phyloP scores from a whole-genome alignment of 78 protist genomes.

The Dictyostelium capitatum region DNA sequence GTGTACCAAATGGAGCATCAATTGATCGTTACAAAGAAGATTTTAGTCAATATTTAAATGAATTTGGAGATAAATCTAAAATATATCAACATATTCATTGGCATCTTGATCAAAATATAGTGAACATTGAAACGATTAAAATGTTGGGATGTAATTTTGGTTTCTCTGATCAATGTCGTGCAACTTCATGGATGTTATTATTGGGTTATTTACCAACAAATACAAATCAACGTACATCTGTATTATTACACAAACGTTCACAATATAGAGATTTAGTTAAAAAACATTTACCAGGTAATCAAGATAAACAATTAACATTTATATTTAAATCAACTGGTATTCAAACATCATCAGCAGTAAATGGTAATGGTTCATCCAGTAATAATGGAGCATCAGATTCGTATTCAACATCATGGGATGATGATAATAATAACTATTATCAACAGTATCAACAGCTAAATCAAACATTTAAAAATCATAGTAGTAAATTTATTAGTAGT shows the following conservation, averaged over 20 bases:
- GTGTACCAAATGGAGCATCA: neutral
- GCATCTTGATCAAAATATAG: slow-evolving; percentile 62
- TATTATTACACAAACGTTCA: slow-evolving; percentile 4
- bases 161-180: slow-evolving; percentile 55
- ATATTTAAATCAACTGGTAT: neutral
- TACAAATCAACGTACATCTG: slow-evolving; percentile 17
- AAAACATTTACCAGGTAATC: slow-evolving; percentile 44
- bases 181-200: slow-evolving; percentile 72
- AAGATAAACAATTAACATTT: slow-evolving; percentile 2
- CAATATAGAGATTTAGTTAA: slow-evolving; percentile 67
- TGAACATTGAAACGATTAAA: slow-evolving; percentile 56
- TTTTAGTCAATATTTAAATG: slow-evolving; percentile 32
- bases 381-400: neutral
- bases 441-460: neutral
- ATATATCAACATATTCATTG: slow-evolving; percentile 69
- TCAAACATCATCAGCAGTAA: neutral
- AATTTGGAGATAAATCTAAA: slow-evolving; percentile 49
- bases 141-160: slow-evolving; percentile 66
- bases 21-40: slow-evolving; percentile 11
- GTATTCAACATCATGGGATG: slow-evolving; percentile 2
- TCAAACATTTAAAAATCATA: slow-evolving; percentile 12
- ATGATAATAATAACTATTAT: slow-evolving; percentile 4
- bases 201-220: slow-evolving; percentile 57
- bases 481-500: slow-evolving; percentile 21
- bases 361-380: neutral